Base-by-base conservation (phyloP, 192 early-diverging fungal species). In the Linnemannia schmuckeri region DNA sequence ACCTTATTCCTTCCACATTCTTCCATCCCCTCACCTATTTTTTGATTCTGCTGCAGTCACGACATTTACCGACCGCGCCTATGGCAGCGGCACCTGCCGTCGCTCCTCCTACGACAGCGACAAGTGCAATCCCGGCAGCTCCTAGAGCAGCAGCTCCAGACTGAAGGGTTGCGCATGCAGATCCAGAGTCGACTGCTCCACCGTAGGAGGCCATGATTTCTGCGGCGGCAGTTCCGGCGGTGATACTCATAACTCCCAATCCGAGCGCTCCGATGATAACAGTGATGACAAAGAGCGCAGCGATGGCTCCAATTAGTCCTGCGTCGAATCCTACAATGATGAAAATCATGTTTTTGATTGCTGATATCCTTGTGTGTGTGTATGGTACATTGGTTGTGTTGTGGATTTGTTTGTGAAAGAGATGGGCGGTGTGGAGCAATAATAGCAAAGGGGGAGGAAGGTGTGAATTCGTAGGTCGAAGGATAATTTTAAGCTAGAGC, bases 141-240 rank as follows among this genome's bases (percentile, higher is more conserved):
- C n/a, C 20, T 7, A 73, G 42, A 8, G 66, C 66, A 18, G 66
- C 66, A 7, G 41, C 66, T 41, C 66, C 27, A 37, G 73, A 75
- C 54, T 81, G 79, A 6, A 76, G 22, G 22, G 52, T 46, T 0
- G 70, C 35, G 49, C 42, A 73, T 22, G 30, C 24, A 49, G 71
- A 77, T 55, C 80, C 84, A 20, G 80, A 20, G 30, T 55, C 47
- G 8, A 83, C 76, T 0, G 42, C 13, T 10, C 85, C 86, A 38
- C 78, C 74, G 52, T 84, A 54, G 4, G 78, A 72, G 13, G 78
- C 71, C 85, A 88, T 89, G 40, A 79, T 24, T 22, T n/a, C 54
- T 33, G 85, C 81, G 4, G 78, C 85, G 12, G 42, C 49, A 18
- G 63, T 76, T n/a, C 88, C 81, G 4, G 76, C 55, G 1, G 37